Evolutionary conservation across 2,329 filamentous ascomycete species (phyloP), one percentile per base, ranked within the genome.

Genomic region (Chrysoporthe cubensis): DNA sequence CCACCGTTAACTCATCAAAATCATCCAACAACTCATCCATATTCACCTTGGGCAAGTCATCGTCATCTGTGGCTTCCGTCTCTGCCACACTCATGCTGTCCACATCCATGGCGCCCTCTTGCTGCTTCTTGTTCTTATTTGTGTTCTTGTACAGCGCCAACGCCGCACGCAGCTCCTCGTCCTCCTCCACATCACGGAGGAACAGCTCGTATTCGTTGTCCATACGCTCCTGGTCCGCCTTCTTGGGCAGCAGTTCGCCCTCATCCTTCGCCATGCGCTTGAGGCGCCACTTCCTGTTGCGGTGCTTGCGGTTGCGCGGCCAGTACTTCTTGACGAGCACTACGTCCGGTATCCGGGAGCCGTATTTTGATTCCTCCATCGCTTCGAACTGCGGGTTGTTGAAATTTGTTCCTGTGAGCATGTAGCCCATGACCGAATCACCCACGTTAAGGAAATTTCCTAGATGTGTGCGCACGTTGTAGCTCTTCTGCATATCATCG

Each of bases 241-340:
- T 93, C 83, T 92, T 90, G 46, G 93, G 92, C 71, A 94, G 81
- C 78, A 96, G 85, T 72, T 97, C 95, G 72, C 91, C 91, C 77
- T 97, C 93, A 71, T 98, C 94, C 80, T 89, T 91, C 72, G 86
- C 87, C 92, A 99, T 95, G 75, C 96, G 93, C 88, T 92, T 96
- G 79, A 99, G 88, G 79, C 91, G 92, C 96, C 96, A 99, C 84
- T 92, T 92, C 73, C 96, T 90, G 79, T 85, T 87, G 83, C 89
- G 90, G 77, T 88, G 87, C 87, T 95, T 97, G 84, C 91, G 90
- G 80, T 91, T 91, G 74, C 92, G 89, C 69, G 91, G 89, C 81
- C 96, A 99, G 85, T 93, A 90, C 80, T 99, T 99, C 93, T 97
- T 98, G 78, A 99, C 93, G 3, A 99, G 86, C 7, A 99, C 82